Evolutionary conservation across 129 eudicot species (phyloP).

Genomic region (Logfia minima): DNA sequence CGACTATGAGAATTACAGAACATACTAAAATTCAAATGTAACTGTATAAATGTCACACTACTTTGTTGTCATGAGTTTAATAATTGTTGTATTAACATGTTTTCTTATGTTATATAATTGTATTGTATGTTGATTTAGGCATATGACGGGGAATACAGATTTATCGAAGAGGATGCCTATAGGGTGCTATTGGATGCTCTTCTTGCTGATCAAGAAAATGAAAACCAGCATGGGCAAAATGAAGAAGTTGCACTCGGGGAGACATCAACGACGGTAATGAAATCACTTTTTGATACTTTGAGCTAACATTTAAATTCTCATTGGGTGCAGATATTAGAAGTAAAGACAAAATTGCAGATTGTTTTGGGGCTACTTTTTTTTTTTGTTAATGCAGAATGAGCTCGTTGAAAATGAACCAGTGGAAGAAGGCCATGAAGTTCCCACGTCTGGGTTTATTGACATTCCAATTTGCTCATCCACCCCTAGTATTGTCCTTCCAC

Average conservation of each 20-base stretch:
- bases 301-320: not conserved
- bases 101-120: too few species aligned
- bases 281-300: not conserved
- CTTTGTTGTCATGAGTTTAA: not conserved
- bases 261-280: slow-evolving; percentile 18
- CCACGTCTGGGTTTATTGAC: not conserved
- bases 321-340: too few species aligned
- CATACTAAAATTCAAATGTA: too few species aligned
- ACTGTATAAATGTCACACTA: not conserved
- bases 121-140: slow-evolving; percentile 21
- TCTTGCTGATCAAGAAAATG: slow-evolving; percentile 24
- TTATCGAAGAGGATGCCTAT: slow-evolving; percentile 39
- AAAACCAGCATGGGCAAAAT: not conserved
- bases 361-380: not conserved
- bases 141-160: slow-evolving; percentile 38
- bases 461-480: not conserved
- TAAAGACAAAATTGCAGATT: not conserved
- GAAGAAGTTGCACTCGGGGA: not conserved
- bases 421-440: not conserved
- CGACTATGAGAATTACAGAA: too few species aligned
- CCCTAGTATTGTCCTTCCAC: not conserved
- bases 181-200: slow-evolving; percentile 38
- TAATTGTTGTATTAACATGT: too few species aligned
- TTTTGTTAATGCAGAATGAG: slow-evolving; percentile 1
- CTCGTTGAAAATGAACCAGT: not conserved